Conservation (phyloP, 1,139 yeast genomes). For the Arxiozyma telluris region DNA sequence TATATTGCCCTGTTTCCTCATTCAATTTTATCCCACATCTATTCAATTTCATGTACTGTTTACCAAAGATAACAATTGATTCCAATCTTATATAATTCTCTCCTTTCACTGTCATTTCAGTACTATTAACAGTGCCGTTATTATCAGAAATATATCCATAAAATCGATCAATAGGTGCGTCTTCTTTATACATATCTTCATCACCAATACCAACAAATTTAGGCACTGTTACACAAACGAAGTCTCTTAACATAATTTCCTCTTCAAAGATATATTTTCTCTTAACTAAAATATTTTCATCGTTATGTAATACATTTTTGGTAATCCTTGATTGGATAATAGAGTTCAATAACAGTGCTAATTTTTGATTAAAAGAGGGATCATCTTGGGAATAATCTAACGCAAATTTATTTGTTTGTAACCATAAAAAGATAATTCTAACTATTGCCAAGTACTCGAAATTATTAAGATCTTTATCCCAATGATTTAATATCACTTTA, state of each 20-base stretch:
- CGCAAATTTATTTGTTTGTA: constrained; percentile 39
- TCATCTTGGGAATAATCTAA: constrained; percentile 35
- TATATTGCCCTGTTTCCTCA: constrained; percentile 3
- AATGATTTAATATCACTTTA: constrained; percentile 19
- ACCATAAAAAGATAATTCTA: constrained; percentile 48
- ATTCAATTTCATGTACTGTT: constrained; percentile 29
- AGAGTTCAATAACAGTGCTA: constrained; percentile 33
- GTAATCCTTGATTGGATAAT: constrained; percentile 17
- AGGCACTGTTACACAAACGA: constrained; percentile 45
- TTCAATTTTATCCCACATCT: constrained; percentile 26
- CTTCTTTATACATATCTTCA: constrained; percentile 29
- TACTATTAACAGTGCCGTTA: constrained; percentile 4
- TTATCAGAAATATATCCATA: constrained; percentile 21
- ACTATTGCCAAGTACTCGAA: constrained; percentile 29
- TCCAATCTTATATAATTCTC: constrained; percentile 33
- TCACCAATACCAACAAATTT: constrained; percentile 35
- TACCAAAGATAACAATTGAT: constrained; percentile 34
- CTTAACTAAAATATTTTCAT: constrained; percentile 28
- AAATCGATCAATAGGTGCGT: constrained; percentile 26
- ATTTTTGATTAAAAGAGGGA: constrained; percentile 30
- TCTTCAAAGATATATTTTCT: constrained; percentile 52
- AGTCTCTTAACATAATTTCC: constrained; percentile 56
- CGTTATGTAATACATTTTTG: constrained; percentile 3
- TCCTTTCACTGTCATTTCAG: constrained; percentile 11
- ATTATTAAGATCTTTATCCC: constrained; percentile 18